phyloP scores from a whole-genome alignment of 805 yeast genomes.

The Scheffersomyces coipomensis region DNA sequence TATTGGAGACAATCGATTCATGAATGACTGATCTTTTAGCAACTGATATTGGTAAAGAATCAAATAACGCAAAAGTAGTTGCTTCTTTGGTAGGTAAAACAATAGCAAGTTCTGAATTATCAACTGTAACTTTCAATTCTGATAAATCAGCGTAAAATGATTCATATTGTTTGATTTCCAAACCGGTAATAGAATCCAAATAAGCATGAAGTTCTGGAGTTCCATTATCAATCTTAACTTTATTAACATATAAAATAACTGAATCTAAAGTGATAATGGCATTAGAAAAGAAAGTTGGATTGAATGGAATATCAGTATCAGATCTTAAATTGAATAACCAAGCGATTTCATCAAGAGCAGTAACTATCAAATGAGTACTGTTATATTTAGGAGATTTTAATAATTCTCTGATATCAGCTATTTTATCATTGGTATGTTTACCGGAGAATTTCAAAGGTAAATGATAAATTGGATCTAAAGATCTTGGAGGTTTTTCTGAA shows the following conservation, averaged over 20 bases:
- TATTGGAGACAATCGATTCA: slow-evolving; percentile 35
- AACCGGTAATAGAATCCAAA: slow-evolving; percentile 21
- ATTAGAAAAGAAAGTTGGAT: slow-evolving; percentile 84
- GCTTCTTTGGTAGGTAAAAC: slow-evolving; percentile 29
- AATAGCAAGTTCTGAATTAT: slow-evolving; percentile 14
- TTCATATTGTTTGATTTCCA: slow-evolving; percentile 50
- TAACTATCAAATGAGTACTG: slow-evolving; percentile 46
- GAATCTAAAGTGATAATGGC: slow-evolving; percentile 32
- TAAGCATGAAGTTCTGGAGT: slow-evolving; percentile 19
- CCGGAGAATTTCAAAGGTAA: slow-evolving; percentile 32
- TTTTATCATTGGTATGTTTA: slow-evolving; percentile 26
- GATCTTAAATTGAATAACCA: slow-evolving; percentile 89
- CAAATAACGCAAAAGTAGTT: slow-evolving; percentile 30
- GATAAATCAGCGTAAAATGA: slow-evolving; percentile 58
- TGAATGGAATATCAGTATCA: slow-evolving; percentile 69
- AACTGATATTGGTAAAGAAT: slow-evolving; percentile 27
- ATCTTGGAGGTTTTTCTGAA: slow-evolving; percentile 29
- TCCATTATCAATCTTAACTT: slow-evolving; percentile 37
- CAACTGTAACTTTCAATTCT: slow-evolving; percentile 17
- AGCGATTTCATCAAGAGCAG: slow-evolving; percentile 85
- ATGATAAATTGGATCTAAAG: slow-evolving; percentile 30
- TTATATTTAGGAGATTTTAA: slow-evolving; percentile 23
- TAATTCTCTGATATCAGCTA: slow-evolving; percentile 24
- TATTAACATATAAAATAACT: slow-evolving; percentile 56
- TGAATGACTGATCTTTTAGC: slow-evolving; percentile 20